These are phyloP conservation scores for Pleodorina starrii DNA, from an alignment of 139 green algal genomes.

Conservation along the genomic window DNA sequence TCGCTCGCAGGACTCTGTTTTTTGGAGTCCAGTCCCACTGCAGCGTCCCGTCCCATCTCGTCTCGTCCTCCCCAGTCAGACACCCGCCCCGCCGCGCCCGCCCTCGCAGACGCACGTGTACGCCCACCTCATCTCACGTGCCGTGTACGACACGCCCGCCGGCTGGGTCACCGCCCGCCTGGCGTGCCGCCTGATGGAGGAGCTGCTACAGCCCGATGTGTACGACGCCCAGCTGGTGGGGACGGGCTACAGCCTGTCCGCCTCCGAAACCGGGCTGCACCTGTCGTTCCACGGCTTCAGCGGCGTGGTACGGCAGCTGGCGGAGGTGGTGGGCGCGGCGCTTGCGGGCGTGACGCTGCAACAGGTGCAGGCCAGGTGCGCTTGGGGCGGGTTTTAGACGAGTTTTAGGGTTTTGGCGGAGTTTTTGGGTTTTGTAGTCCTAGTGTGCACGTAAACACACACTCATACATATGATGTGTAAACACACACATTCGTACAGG, in stretches of 20 bases:
- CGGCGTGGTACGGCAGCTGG: constrained; percentile 51
- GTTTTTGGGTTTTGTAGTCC: no score
- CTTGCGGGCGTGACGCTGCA: constrained; percentile 24
- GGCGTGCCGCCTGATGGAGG: constrained; percentile 54
- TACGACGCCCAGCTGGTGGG: constrained; percentile 64
- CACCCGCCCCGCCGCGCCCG: no score
- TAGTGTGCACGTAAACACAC: no score
- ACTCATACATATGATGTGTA: no score
- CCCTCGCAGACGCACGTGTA: constrained; percentile 56
- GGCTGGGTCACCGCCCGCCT: constrained; percentile 56
- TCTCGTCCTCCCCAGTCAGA: no score
- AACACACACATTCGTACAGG: no score
- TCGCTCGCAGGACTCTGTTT: no score
- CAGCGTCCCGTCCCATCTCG: no score
- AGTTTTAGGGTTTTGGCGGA: no score
- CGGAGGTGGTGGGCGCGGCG: constrained; percentile 45
- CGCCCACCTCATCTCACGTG: constrained; percentile 57
- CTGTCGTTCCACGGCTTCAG: constrained; percentile 57
- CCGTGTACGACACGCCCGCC: constrained; percentile 51
- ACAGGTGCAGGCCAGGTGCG: constrained; percentile 35
- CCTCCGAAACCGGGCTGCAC: constrained; percentile 50
- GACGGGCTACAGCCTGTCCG: constrained; percentile 45
- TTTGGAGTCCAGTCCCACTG: no score
- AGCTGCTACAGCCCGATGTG: constrained; percentile 53
- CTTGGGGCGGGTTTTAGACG: no score